These are phyloP conservation scores for Suillus americanus DNA, from an alignment of 768 basidiomycete species.

Conservation along the genomic window DNA sequence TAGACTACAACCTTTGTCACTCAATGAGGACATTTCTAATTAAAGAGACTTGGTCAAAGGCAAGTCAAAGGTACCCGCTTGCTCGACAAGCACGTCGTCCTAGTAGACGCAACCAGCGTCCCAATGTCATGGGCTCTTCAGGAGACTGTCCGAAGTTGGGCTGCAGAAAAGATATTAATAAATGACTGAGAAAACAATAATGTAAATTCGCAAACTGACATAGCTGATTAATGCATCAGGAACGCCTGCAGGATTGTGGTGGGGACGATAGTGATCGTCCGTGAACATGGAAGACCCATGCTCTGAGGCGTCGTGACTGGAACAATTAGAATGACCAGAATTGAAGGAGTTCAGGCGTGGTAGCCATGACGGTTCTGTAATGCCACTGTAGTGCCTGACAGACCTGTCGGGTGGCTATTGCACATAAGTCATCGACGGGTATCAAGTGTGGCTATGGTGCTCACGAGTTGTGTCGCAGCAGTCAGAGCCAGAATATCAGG, in stretches of 20 bases:
- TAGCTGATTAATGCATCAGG: not conserved
- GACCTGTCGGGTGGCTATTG: constrained; percentile 2
- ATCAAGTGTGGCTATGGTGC: not conserved
- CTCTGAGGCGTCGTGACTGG: not conserved
- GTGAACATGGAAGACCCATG: no score
- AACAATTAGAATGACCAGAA: not conserved
- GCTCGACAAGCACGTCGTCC: not conserved
- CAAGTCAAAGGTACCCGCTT: not conserved
- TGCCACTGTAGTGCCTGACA: not conserved
- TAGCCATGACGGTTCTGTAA: constrained; percentile 5
- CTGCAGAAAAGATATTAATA: not conserved
- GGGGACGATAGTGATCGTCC: not conserved
- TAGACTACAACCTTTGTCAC: not conserved
- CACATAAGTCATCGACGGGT: not conserved
- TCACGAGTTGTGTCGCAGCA: constrained; percentile 7
- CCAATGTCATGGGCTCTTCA: constrained; percentile 2
- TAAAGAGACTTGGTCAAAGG: not conserved
- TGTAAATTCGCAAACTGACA: not conserved
- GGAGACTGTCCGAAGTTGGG: not conserved
- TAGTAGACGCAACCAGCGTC: constrained; percentile 1
- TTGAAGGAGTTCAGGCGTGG: constrained; percentile 4
- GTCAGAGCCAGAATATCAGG: constrained; percentile 5
- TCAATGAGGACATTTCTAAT: not conserved
- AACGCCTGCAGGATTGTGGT: not conserved
- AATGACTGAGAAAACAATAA: not conserved